These are phyloP conservation scores for Aspergillus melleus DNA, from an alignment of 2,329 filamentous ascomycete species.

Conservation along the genomic window DNA sequence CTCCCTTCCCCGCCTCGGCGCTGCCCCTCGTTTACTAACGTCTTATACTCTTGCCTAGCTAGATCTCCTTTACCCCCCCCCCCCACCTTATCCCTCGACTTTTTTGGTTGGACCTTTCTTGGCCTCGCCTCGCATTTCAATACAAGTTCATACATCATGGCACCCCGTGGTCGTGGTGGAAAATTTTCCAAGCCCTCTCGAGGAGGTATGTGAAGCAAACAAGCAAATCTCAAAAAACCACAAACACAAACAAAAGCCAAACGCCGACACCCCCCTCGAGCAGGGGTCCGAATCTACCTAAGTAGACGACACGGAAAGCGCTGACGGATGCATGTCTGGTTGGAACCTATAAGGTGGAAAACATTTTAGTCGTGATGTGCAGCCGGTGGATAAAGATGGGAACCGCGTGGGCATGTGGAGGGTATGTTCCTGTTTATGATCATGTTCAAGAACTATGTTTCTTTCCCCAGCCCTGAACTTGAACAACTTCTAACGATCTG, in stretches of 20 bases:
- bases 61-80: neutral
- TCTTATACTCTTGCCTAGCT: neutral
- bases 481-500: neutral
- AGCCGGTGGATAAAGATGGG: slow-evolving; percentile 84
- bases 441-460: too few species aligned
- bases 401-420: slow-evolving; percentile 88
- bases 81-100: neutral
- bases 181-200: slow-evolving; percentile 93
- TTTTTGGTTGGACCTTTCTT: neutral
- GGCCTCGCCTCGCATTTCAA: neutral
- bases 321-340: neutral
- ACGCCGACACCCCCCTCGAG: neutral
- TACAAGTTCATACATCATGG: slow-evolving; percentile 28
- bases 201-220: slow-evolving; percentile 65
- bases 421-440: slow-evolving; percentile 45
- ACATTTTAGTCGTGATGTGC: slow-evolving; percentile 88
- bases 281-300: neutral
- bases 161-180: slow-evolving; percentile 74
- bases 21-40: neutral
- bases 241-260: too few species aligned
- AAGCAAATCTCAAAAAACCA: too few species aligned
- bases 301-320: neutral
- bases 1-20: neutral
- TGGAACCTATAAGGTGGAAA: slow-evolving; percentile 69
- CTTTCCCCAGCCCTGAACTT: too few species aligned